phyloP scores from a whole-genome alignment of 768 basidiomycete genomes.

The Paxillus rubicundulus region DNA sequence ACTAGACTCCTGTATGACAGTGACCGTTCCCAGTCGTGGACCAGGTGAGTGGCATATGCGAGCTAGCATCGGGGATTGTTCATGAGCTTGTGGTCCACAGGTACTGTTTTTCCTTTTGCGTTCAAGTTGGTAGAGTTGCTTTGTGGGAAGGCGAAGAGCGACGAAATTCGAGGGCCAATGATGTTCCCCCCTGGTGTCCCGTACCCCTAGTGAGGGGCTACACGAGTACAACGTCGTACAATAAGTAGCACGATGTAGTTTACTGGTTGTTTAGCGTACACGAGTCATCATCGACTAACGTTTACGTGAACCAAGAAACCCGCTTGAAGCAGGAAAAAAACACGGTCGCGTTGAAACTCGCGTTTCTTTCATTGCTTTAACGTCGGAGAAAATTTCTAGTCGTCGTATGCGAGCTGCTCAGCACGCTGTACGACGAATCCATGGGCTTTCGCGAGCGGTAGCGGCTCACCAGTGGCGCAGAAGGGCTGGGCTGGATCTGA shows the following conservation, averaged over 20 bases:
- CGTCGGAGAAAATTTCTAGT: constrained; percentile 3
- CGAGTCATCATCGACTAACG: too few species aligned
- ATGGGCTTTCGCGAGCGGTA: constrained; percentile 18
- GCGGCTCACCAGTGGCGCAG: constrained; percentile 9
- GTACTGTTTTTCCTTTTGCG: constrained; percentile 76
- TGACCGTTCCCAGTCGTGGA: constrained; percentile 52
- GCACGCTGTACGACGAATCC: constrained; percentile 25
- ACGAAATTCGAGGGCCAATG: constrained; percentile 65
- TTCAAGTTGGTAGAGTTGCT: constrained; percentile 72
- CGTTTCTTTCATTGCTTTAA: constrained; percentile 5
- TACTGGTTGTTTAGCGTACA: too few species aligned
- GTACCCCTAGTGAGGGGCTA: constrained; percentile 29
- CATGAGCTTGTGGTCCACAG: constrained; percentile 29
- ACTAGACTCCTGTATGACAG: neutral
- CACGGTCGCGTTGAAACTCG: constrained; percentile 9
- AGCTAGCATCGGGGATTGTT: neutral
- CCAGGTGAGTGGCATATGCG: constrained; percentile 47
- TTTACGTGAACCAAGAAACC: constrained; percentile 10
- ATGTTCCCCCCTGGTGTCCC: constrained; percentile 60
- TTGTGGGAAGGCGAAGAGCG: constrained; percentile 59
- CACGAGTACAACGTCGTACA: neutral
- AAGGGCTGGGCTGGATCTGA: constrained; percentile 18
- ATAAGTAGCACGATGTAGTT: neutral
- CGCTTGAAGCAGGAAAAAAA: constrained; percentile 18
- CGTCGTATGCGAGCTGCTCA: constrained; percentile 27